Base-by-base conservation (phyloP, 176 grass and related monocot species). In the Bromus sterilis region DNA sequence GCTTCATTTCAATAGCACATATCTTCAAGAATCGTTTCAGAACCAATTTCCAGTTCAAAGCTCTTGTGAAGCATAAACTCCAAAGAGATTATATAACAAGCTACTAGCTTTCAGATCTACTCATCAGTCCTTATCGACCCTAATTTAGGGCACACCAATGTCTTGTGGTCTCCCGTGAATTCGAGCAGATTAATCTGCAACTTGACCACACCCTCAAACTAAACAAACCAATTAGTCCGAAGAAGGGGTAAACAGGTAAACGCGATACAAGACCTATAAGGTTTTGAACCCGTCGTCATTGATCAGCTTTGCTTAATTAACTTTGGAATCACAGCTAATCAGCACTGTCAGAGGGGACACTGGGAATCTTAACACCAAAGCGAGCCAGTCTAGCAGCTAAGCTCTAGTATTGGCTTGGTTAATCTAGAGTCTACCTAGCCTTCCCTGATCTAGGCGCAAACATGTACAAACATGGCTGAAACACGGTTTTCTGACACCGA, bases 331-430 rank as follows among this genome's bases (percentile, higher is more conserved):
- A 28, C 85, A 76, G 59, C 85, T 75, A 80, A 53, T 56, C 40
- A 25, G 16, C 18, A 77, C 10, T 41, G 6, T 81, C 24, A 32
- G 5, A 33, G 26, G 80, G 56, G 66, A 48, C 65, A 88, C 7
- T 74, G 21, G 86, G 86, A 83, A 83, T 88, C 80, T 83, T 4
- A 24, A 73, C 56, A 73, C 55, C 56, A 15, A 68, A 77, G 34
- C 4, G 24, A 67, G 56, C 63, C n/a, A 29, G 30, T 33, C 64
- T 53, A 33, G 4, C 44, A 6, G 65, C 6, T 49, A 33, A 6
- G 65, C 6, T 49, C 74, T 59, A 44, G 48, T 46, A 51, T 37
- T 68, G 9, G 9, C 5, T 39, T 69, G 21, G 75, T 87, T 64
- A n/a, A 86, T 81, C 21, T 8, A 5, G 23, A 28, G 30, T 82